These are phyloP conservation scores for Takashimella koratensis DNA, from an alignment of 1,284 basidiomycete genomes.

Conservation along the genomic window DNA sequence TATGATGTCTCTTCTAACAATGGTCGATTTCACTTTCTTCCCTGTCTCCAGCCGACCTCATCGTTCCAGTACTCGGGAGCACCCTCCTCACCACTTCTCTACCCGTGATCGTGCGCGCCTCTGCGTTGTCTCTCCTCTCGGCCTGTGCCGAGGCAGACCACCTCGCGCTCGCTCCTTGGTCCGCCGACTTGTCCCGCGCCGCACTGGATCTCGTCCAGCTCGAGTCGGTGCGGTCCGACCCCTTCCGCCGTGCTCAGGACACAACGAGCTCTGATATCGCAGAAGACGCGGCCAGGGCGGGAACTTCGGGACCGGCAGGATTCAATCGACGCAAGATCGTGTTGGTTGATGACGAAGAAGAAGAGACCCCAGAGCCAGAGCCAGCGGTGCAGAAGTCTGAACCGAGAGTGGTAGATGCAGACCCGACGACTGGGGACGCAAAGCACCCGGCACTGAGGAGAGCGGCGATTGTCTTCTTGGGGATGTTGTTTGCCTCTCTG, in stretches of 20 bases:
- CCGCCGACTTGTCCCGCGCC: slow-evolving; percentile 59
- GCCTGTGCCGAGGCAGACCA: slow-evolving; percentile 65
- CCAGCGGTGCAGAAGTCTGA: not conserved
- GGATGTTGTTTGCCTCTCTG: slow-evolving; percentile 58
- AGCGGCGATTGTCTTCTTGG: slow-evolving; percentile 73
- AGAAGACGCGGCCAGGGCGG: not conserved
- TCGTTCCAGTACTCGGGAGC: slow-evolving; percentile 67
- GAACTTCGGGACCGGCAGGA: not conserved
- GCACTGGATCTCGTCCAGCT: slow-evolving; percentile 76
- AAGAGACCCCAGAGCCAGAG: slow-evolving; percentile 7
- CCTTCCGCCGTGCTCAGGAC: slow-evolving; percentile 2
- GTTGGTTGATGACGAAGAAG: slow-evolving; percentile 18
- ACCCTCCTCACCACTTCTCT: slow-evolving; percentile 59
- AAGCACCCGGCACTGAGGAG: slow-evolving; percentile 76
- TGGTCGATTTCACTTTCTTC: too few species aligned
- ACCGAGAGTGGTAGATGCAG: slow-evolving; percentile 51
- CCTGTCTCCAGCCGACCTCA: slow-evolving; percentile 63
- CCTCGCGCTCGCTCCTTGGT: slow-evolving; percentile 62
- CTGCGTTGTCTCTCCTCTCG: slow-evolving; percentile 75
- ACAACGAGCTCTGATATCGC: not conserved
- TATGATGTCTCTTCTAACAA: too few species aligned
- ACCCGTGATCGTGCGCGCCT: slow-evolving; percentile 71
- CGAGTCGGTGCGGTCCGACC: slow-evolving; percentile 56
- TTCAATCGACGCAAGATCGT: slow-evolving; percentile 10
- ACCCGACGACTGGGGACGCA: slow-evolving; percentile 56